phyloP scores from a whole-genome alignment of 495 filamentous ascomycete species.

The Xylaria bambusicola region DNA sequence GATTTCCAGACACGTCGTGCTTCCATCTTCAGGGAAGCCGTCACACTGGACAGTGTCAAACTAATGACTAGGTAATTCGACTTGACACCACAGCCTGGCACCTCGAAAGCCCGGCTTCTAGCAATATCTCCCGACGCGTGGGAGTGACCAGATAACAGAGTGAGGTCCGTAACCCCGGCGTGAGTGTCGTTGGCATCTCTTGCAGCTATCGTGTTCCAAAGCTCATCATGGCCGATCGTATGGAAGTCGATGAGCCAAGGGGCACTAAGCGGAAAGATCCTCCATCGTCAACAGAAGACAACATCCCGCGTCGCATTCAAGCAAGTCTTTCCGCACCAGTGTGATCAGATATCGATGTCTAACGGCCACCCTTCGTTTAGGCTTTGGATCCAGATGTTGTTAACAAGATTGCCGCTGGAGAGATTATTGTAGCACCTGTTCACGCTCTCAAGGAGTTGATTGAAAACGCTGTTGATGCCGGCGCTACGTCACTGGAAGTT shows the following conservation, averaged over 20 bases:
- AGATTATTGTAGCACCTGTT: constrained; percentile 97
- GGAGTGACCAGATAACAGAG: too few species aligned
- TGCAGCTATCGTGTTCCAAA: neutral
- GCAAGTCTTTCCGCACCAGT: constrained; percentile 32
- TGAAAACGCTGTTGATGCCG: constrained; percentile 96
- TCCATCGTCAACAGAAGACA: constrained; percentile 41
- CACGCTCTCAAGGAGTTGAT: constrained; percentile 97
- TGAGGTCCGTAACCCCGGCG: neutral
- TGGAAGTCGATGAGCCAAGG: constrained; percentile 52
- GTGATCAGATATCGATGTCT: constrained; percentile 8
- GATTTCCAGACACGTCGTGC: too few species aligned
- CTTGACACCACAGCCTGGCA: too few species aligned
- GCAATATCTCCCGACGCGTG: too few species aligned
- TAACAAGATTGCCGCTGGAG: constrained; percentile 99
- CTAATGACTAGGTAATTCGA: too few species aligned
- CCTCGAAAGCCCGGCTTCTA: too few species aligned
- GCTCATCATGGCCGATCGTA: constrained; percentile 45
- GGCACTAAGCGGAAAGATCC: constrained; percentile 65
- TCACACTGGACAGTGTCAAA: too few species aligned
- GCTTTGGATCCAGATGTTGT: constrained; percentile 93
- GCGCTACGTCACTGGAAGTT: constrained; percentile 88
- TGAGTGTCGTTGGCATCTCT: neutral
- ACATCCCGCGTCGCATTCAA: constrained; percentile 68
- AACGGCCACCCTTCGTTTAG: constrained; percentile 42
- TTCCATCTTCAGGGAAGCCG: too few species aligned